Evolutionary conservation across 345 rosid genomes (phyloP), one percentile per base, ranked within the genome.

Genomic region (Laguncularia racemosa): DNA sequence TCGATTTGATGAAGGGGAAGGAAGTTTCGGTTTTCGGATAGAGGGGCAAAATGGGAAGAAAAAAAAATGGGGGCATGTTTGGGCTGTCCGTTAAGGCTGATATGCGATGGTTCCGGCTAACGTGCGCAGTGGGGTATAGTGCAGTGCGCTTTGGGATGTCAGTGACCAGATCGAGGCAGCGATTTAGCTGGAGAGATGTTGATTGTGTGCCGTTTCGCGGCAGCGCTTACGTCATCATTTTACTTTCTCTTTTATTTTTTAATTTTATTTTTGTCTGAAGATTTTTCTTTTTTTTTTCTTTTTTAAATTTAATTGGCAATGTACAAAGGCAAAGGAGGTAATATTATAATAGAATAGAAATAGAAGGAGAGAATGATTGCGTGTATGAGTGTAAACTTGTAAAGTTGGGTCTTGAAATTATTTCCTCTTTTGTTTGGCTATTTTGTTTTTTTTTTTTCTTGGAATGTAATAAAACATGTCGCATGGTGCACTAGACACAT

Each of bases 21-120:
- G 65, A 70, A 44, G 68, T 56, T 56, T 52, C 48, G 13, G 60
- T 57, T 17, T 44, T 51, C 57, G 57, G 23, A 18, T 64, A 26
- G 46, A 20, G 20, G 60, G 17, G 20, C 13, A 50, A 50, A 50
- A 50, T 50, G 53, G 53, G 9, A 33, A 33, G 11, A 9, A 33
- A 33, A 6, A 9, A 33, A 33, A 9, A 33, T 6, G 40, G 9
- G 6, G 28, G 28, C 28, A 26, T 2, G 2, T 26, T 26, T 48
- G 9, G 20, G n/a, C 38, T 13, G 8, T 43, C 43, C 17, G 57
- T 51, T 20, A 33, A 17, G 17, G 51, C 20, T 20, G 38, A 20
- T 16, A 2, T 6, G 28, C 28, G 28, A 6, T 26, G 40, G 9
- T 33, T 33, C 40, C 40, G 11, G 9, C 40, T 33, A 9, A 33